Percentiles rank a stretch among this genome's conserved stretches.
These are phyloP conservation scores for Pichia sp. DNA, from an alignment of 1,139 yeast species.

Conservation along the genomic window DNA sequence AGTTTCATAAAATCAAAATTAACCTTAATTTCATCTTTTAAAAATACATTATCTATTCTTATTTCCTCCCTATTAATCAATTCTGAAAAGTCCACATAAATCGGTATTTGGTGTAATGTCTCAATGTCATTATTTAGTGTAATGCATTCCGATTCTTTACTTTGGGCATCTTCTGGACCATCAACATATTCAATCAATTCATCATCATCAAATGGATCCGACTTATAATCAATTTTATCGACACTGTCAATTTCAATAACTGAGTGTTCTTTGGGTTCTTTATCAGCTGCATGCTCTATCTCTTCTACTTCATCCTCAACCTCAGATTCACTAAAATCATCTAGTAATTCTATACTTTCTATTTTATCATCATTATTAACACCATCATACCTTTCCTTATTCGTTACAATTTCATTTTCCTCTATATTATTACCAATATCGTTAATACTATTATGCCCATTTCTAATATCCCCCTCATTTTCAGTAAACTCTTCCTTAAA, in stretches of 20 bases:
- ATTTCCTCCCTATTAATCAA: background rate
- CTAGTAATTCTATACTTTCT: background rate
- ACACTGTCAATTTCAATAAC: background rate
- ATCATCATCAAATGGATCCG: constrained; percentile 7
- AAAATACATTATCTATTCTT: background rate
- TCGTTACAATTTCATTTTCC: background rate
- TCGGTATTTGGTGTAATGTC: constrained; percentile 16
- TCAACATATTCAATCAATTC: constrained; percentile 5
- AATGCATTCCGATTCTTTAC: background rate
- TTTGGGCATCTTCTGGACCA: background rate
- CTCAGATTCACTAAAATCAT: constrained; percentile 8
- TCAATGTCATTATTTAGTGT: background rate
- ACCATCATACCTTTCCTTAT: background rate
- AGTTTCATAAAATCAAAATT: constrained; percentile 22
- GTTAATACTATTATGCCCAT: background rate
- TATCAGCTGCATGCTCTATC: background rate
- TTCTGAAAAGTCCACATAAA: constrained; percentile 25
- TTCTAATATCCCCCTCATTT: background rate
- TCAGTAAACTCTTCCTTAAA: background rate
- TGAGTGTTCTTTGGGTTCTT: background rate
- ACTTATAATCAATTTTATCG: background rate
- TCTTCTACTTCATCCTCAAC: constrained; percentile 3
- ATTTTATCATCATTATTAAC: background rate
- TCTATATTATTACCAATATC: background rate
- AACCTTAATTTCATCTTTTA: constrained; percentile 5